A percentile compares a stretch with the other conserved stretches of the same genome.
Evolutionary conservation across 495 filamentous ascomycete genomes (phyloP).

Genomic region (Talaromyces stipitatus): DNA sequence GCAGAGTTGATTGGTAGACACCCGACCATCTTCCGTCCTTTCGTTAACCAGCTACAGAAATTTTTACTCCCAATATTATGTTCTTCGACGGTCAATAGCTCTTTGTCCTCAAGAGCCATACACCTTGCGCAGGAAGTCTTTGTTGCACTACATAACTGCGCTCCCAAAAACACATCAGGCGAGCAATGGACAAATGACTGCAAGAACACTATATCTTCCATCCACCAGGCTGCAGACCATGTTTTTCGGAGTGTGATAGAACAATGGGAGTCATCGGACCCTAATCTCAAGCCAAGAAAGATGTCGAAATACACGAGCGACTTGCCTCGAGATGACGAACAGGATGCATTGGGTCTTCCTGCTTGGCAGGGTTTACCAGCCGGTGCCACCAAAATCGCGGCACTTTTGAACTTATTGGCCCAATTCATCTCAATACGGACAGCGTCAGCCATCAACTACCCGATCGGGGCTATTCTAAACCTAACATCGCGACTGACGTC

Average conservation of each 20-base stretch:
- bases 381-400: slow-evolving; percentile 59
- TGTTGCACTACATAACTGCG: slow-evolving; percentile 63
- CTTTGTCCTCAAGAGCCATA: slow-evolving; percentile 41
- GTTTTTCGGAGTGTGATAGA: slow-evolving; percentile 71
- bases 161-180: slow-evolving; percentile 61
- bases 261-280: slow-evolving; percentile 61
- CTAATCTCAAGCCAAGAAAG: slow-evolving; percentile 13
- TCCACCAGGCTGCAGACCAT: slow-evolving; percentile 61
- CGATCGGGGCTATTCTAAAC: slow-evolving; percentile 57
- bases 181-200: slow-evolving; percentile 68
- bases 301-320: slow-evolving; percentile 24
- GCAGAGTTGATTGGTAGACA: slow-evolving; percentile 64
- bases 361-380: slow-evolving; percentile 64
- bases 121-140: slow-evolving; percentile 51
- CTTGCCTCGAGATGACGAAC: slow-evolving; percentile 27
- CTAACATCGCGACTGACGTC: slow-evolving; percentile 60
- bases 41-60: slow-evolving; percentile 54
- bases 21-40: slow-evolving; percentile 72
- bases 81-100: slow-evolving; percentile 17
- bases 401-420: slow-evolving; percentile 47
- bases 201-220: slow-evolving; percentile 45
- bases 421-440: slow-evolving; percentile 53
- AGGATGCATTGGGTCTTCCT: slow-evolving; percentile 47
- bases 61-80: slow-evolving; percentile 44
- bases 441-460: slow-evolving; percentile 50